Evolutionary conservation across 768 basidiomycete genomes (phyloP), one percentile per base, ranked within the genome.

Genomic region (Suillus sp.): DNA sequence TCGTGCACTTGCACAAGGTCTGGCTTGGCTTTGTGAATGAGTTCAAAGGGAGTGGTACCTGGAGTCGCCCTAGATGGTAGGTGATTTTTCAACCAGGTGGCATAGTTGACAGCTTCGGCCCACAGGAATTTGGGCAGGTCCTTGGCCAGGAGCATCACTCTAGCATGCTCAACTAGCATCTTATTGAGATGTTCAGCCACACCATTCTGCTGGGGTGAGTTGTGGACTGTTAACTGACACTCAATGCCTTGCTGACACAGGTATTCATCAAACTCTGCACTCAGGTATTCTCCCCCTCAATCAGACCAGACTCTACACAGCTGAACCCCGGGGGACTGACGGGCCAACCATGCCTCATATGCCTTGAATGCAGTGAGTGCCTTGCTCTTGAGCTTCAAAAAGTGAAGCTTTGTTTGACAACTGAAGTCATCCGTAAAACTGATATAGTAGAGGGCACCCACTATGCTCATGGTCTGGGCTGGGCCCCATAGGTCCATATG

Each of bases 361-460:
- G 64, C 50, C 20, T 68, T 65, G 58, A 75, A 78, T 4, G 70
- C 64, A 1, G 62, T 59, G 8, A 76, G 66, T 2, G 72, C 67
- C 18, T 75, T 45, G 37, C 72, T 71, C 62, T 80, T 81, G 0
- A 47, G 59, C 13, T 64, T 62, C 3, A 80, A 63, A 18, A 74
- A 65, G 30, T 68, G 66, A 4, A 76, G 48, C 4, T 64, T 65
- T 4, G 71, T 74, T 13, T 68, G 63, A 8, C 73, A 68, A 0
- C 74, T 65, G 14, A 14, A 40, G 43, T 80, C 75, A 48, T 82
- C 79, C 0, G 68, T 78, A 62, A 76, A 81, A 0, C 70, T 75
- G 20, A 70, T 54, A 45, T 75, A 77, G 53, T 82, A 81, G 1
- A 58, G 38, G 34, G 2, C 67, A 45, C 25, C 76, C 71, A 0